A percentile compares a stretch with the other conserved stretches of the same genome.
phyloP scores from a whole-genome alignment of 2,329 filamentous ascomycete genomes.

The Taxawa tesnikishii region DNA sequence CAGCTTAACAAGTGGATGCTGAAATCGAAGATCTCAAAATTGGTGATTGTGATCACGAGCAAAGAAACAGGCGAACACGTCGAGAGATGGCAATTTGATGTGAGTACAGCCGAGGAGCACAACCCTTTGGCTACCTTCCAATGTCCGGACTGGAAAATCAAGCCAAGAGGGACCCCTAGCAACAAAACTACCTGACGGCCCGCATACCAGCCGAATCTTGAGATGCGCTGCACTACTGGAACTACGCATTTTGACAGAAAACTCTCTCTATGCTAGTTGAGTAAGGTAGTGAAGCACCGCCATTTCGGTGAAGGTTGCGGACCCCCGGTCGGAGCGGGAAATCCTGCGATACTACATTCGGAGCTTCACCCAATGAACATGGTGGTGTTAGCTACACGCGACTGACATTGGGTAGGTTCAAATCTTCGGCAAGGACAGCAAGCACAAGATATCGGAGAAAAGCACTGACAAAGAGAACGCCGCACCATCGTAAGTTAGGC shows the following conservation, averaged over 20 bases:
- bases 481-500: conserved; percentile 35
- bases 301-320: too few species aligned
- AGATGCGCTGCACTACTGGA: too few species aligned
- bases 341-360: too few species aligned
- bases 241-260: too few species aligned
- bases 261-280: too few species aligned
- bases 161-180: too few species aligned
- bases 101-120: conserved; percentile 26
- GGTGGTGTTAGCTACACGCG: too few species aligned
- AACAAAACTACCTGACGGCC: background rate
- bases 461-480: conserved; percentile 59
- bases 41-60: conserved; percentile 91
- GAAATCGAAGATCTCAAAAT: conserved; percentile 89
- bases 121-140: background rate
- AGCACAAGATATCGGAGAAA: conserved; percentile 21
- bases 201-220: too few species aligned
- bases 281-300: too few species aligned
- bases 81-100: conserved; percentile 97
- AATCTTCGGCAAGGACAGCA: conserved; percentile 41
- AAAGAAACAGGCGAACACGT: conserved; percentile 96
- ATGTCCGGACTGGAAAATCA: too few species aligned
- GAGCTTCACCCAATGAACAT: too few species aligned
- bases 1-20: conserved; percentile 98
- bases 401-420: conserved; percentile 39
- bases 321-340: too few species aligned